These are phyloP conservation scores for Cicer yamashitae DNA, from an alignment of 306 rosid species.

Conservation along the genomic window DNA sequence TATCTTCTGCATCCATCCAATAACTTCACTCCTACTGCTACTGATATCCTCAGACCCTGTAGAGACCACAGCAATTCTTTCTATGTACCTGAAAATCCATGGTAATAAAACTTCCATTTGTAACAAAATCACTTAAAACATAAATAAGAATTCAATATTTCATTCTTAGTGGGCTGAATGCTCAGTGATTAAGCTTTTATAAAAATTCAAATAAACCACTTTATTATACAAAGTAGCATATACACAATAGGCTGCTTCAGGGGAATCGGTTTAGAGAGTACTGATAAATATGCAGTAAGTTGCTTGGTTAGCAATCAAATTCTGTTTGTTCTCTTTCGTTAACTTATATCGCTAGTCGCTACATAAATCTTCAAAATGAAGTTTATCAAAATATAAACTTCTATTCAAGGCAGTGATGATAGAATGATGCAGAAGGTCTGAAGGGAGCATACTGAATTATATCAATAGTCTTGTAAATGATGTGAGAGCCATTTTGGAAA, in stretches of 20 bases:
- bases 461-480: constrained; percentile 76
- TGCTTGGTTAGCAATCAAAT: neutral
- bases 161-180: constrained; percentile 2
- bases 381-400: neutral
- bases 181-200: constrained; percentile 12
- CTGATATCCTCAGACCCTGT: constrained; percentile 56
- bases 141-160: constrained; percentile 24
- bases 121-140: constrained; percentile 11
- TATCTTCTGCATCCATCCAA: constrained; percentile 90
- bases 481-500: constrained; percentile 86
- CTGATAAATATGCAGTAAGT: constrained; percentile 17
- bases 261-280: constrained; percentile 19
- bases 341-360: neutral
- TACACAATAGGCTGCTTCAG: constrained; percentile 28
- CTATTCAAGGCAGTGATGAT: constrained; percentile 3
- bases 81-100: constrained; percentile 75
- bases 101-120: constrained; percentile 19
- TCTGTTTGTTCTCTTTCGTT: neutral
- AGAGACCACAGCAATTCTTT: constrained; percentile 82
- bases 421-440: constrained; percentile 28
- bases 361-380: constrained; percentile 1
- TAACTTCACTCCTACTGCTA: constrained; percentile 62
- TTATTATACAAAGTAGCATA: constrained; percentile 7
- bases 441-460: constrained; percentile 77
- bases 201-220: neutral